Evolutionary conservation across 73 alveolate genomes (phyloP).

Genomic region (Paramecium sonneborni): DNA sequence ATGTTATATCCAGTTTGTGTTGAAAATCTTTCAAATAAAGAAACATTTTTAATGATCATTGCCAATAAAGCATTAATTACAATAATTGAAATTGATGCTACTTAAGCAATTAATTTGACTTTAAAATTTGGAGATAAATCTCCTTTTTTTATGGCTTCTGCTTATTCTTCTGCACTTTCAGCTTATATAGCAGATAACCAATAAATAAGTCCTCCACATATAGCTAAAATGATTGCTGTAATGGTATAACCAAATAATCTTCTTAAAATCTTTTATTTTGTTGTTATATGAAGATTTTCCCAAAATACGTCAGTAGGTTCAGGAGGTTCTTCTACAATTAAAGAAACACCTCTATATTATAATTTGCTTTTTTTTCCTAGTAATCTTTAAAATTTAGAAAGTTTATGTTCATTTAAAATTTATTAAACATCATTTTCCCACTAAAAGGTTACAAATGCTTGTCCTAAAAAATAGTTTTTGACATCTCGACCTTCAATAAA

Average conservation of each 20-base stretch:
- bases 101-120: conserved; percentile 57
- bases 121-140: conserved; percentile 9
- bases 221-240: conserved; percentile 60
- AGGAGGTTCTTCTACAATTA: conserved; percentile 75
- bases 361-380: conserved; percentile 32
- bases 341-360: conserved; percentile 41
- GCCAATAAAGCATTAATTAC: conserved; percentile 65
- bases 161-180: conserved; percentile 58
- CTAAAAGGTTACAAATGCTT: conserved; percentile 63
- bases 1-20: conserved; percentile 76
- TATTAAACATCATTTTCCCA: conserved; percentile 59
- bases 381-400: neutral
- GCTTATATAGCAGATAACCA: conserved; percentile 53
- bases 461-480: conserved; percentile 48
- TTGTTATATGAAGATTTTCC: conserved; percentile 74
- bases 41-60: conserved; percentile 58
- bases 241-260: conserved; percentile 53
- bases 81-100: conserved; percentile 69
- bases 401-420: neutral
- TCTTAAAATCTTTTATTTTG: conserved; percentile 49
- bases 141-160: conserved; percentile 49
- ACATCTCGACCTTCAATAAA: conserved; percentile 3
- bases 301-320: conserved; percentile 87
- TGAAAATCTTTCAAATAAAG: conserved; percentile 70
- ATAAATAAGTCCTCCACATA: conserved; percentile 70